Evolutionary conservation across 2,329 filamentous ascomycete genomes (phyloP), one percentile per base, ranked within the genome.

Genomic region (Sclerotinia trifoliorum): DNA sequence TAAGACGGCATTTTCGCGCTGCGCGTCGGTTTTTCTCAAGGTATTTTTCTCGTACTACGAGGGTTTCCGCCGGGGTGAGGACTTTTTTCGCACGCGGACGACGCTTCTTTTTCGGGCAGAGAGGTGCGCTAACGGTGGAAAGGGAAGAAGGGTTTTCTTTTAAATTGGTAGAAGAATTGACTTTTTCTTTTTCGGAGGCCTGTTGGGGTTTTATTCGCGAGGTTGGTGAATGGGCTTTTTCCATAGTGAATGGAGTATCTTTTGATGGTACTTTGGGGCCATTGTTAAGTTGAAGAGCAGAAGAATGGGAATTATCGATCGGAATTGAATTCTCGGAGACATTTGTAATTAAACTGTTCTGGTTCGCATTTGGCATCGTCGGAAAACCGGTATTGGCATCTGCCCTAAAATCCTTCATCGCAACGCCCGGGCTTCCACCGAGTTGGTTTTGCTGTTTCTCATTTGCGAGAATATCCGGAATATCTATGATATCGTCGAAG

Each of bases 21-120:
- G 60, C 60, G 7, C 60, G 60, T 19, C 46, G n/a, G 5, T 62
- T 62, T 15, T 62, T 62, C n/a, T 62, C 60, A 3, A 62, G 60
- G 5, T 62, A 62, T 21, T 51, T 62, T 21, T 62, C 29, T 8
- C 60, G 60, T 5, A 46, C 46, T 21, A 17, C 21, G 2, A 62
- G 13, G 1, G 32, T 24, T 21, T 62, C 46, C 7, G 21, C 7
- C 17, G 46, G 21, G 6, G 29, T 62, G 29, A 62, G 46, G 11
- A 62, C 24, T 3, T 51, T 62, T n/a, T 51, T 62, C 4, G 60
- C 60, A 15, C 60, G 60, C 7, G 60, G 29, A 5, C 60, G 60
- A 24, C 60, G 60, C 24, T 62, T 62, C 29, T 49, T 62, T 24
- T 62, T 62, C 2, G 60, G 46, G 6, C 44, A 21, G 5, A 49